Conservation (phyloP, 768 basidiomycete species). For the Favolaschia claudopus region DNA sequence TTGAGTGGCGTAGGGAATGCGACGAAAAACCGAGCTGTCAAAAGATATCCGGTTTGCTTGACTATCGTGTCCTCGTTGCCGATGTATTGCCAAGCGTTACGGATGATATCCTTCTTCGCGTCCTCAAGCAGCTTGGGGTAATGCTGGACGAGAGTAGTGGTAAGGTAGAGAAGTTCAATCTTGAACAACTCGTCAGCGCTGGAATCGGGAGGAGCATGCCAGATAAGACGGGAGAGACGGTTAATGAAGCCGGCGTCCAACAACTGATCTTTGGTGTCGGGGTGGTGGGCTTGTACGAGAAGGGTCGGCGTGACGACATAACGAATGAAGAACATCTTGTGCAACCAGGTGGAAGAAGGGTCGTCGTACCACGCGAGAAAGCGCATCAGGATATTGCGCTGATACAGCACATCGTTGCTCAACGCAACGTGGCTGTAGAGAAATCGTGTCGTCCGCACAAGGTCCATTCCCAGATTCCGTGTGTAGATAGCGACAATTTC, state of each 20-base stretch:
- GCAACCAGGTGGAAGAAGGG: conserved; percentile 64
- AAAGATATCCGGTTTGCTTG: conserved; percentile 90
- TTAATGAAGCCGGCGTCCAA: conserved; percentile 76
- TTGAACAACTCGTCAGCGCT: conserved; percentile 83
- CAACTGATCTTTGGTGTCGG: conserved; percentile 61
- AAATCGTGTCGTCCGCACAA: conserved; percentile 81
- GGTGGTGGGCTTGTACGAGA: conserved; percentile 73
- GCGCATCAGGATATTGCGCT: conserved; percentile 82
- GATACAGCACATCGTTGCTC: conserved; percentile 70
- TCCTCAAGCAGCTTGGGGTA: conserved; percentile 83
- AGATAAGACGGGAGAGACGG: conserved; percentile 76
- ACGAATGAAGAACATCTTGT: conserved; percentile 83
- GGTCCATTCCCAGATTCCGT: conserved; percentile 81
- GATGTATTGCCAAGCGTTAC: conserved; percentile 91
- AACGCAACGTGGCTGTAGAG: conserved; percentile 87
- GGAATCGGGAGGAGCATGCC: conserved; percentile 77
- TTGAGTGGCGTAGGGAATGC: conserved; percentile 89
- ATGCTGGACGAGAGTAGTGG: conserved; percentile 86
- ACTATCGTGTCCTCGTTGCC: conserved; percentile 87
- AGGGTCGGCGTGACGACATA: conserved; percentile 89
- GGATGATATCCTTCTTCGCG: conserved; percentile 90
- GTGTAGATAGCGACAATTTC: conserved; percentile 85
- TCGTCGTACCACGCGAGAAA: conserved; percentile 89
- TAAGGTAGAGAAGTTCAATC: conserved; percentile 90
- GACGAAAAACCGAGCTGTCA: conserved; percentile 92